A percentile compares a stretch with the other conserved stretches of the same genome.
Evolutionary conservation across 257 asterid species (phyloP).

Genomic region (Buddleja alternifolia): DNA sequence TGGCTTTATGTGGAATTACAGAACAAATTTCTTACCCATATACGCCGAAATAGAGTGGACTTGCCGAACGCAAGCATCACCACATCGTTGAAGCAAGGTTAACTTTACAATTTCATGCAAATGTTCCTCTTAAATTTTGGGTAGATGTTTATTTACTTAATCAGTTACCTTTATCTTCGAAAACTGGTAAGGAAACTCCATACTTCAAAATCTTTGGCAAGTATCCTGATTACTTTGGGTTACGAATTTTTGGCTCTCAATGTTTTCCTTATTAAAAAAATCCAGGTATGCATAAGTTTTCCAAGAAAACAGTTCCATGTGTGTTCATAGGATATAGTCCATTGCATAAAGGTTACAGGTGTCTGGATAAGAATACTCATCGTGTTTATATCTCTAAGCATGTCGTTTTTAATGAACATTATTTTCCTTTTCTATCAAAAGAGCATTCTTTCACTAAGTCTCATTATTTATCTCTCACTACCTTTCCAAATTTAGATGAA

Average conservation of each 20-base stretch:
- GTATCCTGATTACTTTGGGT: not conserved
- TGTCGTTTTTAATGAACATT: not conserved
- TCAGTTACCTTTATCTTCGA: not conserved
- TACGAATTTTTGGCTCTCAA: not conserved
- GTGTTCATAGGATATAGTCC: not conserved
- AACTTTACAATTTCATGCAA: conserved; percentile 5
- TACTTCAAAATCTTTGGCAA: not conserved
- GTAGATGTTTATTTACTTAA: not conserved
- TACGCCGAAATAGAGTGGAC: conserved; percentile 4
- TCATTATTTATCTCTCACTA: too few relatives aligned
- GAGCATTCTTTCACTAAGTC: too few relatives aligned
- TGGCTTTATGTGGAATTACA: not conserved
- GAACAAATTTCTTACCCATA: not conserved
- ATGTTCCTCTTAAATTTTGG: too few relatives aligned
- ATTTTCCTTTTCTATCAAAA: not conserved
- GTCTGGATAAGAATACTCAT: not conserved
- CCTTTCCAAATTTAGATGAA: too few relatives aligned
- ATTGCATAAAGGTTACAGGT: too few relatives aligned
- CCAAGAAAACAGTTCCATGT: not conserved
- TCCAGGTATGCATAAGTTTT: not conserved
- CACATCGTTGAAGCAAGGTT: conserved; percentile 5
- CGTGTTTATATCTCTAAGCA: not conserved
- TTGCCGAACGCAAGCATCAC: not conserved
- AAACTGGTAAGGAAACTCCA: not conserved
- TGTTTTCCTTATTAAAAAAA: too few relatives aligned